Evolutionary conservation across 768 basidiomycete species (phyloP).

Genomic region (Chiua virens): DNA sequence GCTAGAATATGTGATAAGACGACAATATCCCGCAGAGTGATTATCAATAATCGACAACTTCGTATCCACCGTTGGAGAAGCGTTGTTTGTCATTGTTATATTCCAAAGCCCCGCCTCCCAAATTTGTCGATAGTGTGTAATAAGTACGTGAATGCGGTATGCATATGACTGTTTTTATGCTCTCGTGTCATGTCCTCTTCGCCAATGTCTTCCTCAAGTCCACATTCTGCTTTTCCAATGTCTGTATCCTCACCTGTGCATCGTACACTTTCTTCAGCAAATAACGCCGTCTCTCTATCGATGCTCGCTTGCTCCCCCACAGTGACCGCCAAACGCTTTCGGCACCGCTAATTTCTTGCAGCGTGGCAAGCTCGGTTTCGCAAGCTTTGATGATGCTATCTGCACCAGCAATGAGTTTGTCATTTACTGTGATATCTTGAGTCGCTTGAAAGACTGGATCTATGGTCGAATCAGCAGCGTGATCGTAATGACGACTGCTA

Average conservation of each 20-base stretch:
- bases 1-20: not conserved
- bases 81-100: conserved; percentile 27
- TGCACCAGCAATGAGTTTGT: conserved; percentile 55
- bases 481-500: not conserved
- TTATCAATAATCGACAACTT: not conserved
- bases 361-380: conserved; percentile 71
- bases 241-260: conserved; percentile 66
- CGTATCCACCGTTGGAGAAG: not conserved
- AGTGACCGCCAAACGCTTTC: conserved; percentile 42
- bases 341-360: conserved; percentile 62
- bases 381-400: conserved; percentile 68
- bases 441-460: conserved; percentile 78
- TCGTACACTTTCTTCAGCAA: conserved; percentile 73
- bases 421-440: conserved; percentile 81
- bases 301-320: conserved; percentile 49
- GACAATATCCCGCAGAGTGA: no score
- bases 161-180: not conserved
- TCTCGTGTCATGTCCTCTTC: conserved; percentile 31
- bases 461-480: conserved; percentile 22
- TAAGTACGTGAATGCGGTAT: not conserved
- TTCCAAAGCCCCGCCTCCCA: conserved; percentile 18
- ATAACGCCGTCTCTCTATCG: conserved; percentile 61
- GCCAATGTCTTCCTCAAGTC: conserved; percentile 61
- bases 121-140: not conserved
- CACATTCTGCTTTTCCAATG: conserved; percentile 68